A percentile compares a stretch with the other conserved stretches of the same genome.
Evolutionary conservation across 805 yeast species (phyloP).

Genomic region (Cyberlindnera euphorbiiphila): DNA sequence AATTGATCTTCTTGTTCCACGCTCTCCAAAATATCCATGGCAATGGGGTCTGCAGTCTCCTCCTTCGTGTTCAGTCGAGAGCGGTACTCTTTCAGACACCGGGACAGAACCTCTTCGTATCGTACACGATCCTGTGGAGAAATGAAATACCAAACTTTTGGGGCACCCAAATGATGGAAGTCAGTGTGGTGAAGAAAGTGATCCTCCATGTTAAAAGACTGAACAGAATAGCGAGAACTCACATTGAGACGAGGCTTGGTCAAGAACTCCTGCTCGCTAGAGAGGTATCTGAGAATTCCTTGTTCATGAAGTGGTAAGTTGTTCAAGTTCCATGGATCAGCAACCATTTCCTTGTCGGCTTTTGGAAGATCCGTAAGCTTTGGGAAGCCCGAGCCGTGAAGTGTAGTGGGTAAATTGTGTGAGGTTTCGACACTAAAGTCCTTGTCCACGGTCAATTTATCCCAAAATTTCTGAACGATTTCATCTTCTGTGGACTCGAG

Average conservation of each 20-base stretch:
- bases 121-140: conserved; percentile 50
- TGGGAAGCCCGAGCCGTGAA: conserved; percentile 39
- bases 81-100: conserved; percentile 30
- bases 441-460: conserved; percentile 29
- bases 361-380: conserved; percentile 23
- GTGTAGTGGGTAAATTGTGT: conserved; percentile 30
- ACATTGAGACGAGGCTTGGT: conserved; percentile 43
- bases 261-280: conserved; percentile 40
- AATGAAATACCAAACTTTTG: conserved; percentile 59
- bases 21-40: conserved; percentile 21
- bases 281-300: conserved; percentile 44
- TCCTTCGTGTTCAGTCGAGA: conserved; percentile 1
- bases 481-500: conserved; percentile 18
- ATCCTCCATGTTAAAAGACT: conserved; percentile 59
- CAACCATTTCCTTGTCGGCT: conserved; percentile 1
- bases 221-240: conserved; percentile 50
- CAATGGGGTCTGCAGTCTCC: conserved; percentile 13
- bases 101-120: conserved; percentile 54
- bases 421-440: conserved; percentile 37
- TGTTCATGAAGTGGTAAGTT: conserved; percentile 48
- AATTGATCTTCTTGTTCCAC: conserved; percentile 16
- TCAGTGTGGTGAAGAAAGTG: conserved; percentile 52
- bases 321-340: conserved; percentile 52
- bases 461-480: conserved; percentile 23
- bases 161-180: conserved; percentile 53